These are phyloP conservation scores for Mortierella antarctica DNA, from an alignment of 192 early-diverging fungal species.

Conservation along the genomic window DNA sequence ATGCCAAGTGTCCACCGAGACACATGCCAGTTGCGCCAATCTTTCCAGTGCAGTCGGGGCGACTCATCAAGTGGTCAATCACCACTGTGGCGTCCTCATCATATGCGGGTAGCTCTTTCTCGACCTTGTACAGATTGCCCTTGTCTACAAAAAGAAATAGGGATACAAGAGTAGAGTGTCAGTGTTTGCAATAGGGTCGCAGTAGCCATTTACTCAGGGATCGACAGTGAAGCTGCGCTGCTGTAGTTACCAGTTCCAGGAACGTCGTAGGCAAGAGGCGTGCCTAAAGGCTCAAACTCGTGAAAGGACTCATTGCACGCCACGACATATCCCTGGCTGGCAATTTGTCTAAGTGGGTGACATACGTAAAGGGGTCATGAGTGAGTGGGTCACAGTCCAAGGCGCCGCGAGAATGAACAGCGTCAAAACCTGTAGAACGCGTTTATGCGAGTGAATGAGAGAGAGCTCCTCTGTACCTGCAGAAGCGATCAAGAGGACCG, in stretches of 20 bases:
- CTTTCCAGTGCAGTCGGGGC: slow-evolving; percentile 67
- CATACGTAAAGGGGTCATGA: background rate
- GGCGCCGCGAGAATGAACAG: background rate
- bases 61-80: slow-evolving; percentile 60
- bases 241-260: slow-evolving; percentile 49
- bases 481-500: slow-evolving; percentile 70
- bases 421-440: background rate
- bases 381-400: background rate
- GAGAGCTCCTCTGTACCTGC: slow-evolving; percentile 39
- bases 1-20: slow-evolving; percentile 69
- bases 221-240: background rate
- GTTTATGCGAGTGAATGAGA: background rate
- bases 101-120: slow-evolving; percentile 64
- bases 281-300: slow-evolving; percentile 67
- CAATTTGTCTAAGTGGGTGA: slow-evolving; percentile 35
- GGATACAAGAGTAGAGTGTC: background rate
- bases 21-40: slow-evolving; percentile 71
- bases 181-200: background rate
- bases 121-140: slow-evolving; percentile 70
- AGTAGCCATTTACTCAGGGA: background rate
- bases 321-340: slow-evolving; percentile 58
- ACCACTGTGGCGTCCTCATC: slow-evolving; percentile 68
- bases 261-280: slow-evolving; percentile 65
- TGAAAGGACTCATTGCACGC: slow-evolving; percentile 73
- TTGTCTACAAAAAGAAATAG: slow-evolving; percentile 47